These are phyloP conservation scores for Aspergillus sclerotioniger DNA, from an alignment of 495 filamentous ascomycete species.

Conservation along the genomic window DNA sequence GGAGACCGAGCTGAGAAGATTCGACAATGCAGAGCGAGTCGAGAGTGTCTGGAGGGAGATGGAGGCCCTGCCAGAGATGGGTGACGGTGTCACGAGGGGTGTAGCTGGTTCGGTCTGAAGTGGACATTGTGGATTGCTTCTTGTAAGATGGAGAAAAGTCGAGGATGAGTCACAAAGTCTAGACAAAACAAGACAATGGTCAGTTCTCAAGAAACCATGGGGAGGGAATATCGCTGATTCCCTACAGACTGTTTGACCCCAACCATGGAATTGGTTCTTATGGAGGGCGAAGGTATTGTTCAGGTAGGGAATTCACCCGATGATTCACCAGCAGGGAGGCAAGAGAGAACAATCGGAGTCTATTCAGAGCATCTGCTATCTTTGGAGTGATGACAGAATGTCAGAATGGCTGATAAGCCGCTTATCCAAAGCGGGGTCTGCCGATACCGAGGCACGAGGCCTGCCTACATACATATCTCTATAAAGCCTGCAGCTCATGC, in stretches of 20 bases:
- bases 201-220: neutral
- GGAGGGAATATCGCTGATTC: neutral
- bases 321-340: too few species aligned
- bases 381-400: too few species aligned
- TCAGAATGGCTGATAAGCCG: neutral
- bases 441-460: neutral
- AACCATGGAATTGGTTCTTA: too few species aligned
- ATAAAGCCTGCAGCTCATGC: neutral
- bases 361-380: too few species aligned
- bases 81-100: slow-evolving; percentile 18
- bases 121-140: neutral
- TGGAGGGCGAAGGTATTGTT: too few species aligned
- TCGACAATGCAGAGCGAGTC: slow-evolving; percentile 14
- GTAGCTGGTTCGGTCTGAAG: slow-evolving; percentile 6
- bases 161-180: too few species aligned
- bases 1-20: slow-evolving; percentile 19
- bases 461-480: neutral
- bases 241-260: too few species aligned
- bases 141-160: too few species aligned
- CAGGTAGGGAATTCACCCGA: too few species aligned
- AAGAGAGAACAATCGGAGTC: too few species aligned
- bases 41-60: slow-evolving; percentile 14
- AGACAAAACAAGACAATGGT: too few species aligned
- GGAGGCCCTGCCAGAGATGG: slow-evolving; percentile 21
- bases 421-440: neutral